A percentile compares a stretch with the other conserved stretches of the same genome.
These are phyloP conservation scores for Lumnitzera littorea DNA, from an alignment of 345 rosid species.

Conservation along the genomic window DNA sequence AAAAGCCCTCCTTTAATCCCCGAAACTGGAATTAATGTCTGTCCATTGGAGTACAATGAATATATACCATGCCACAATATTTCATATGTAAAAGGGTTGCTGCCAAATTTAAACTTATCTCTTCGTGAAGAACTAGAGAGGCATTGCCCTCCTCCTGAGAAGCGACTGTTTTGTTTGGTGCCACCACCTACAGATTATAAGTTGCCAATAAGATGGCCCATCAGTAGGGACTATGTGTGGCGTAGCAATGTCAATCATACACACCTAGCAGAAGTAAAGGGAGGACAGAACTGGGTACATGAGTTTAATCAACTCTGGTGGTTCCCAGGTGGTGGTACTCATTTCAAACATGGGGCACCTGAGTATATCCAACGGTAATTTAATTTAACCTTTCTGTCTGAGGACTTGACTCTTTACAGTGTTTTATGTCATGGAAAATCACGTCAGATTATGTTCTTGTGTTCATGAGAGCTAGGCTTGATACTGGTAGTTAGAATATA, in stretches of 20 bases:
- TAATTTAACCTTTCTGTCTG: conserved; percentile 2
- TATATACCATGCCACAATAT: conserved; percentile 80
- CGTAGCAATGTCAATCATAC: conserved; percentile 92
- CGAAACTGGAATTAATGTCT: conserved; percentile 54
- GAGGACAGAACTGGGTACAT: conserved; percentile 98
- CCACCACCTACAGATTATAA: conserved; percentile 89
- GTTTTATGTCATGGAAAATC: background rate
- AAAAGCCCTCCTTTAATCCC: conserved; percentile 47
- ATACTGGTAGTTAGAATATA: too few species aligned
- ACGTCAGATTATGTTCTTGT: background rate
- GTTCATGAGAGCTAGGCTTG: background rate
- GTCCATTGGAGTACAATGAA: conserved; percentile 73
- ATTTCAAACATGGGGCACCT: conserved; percentile 90
- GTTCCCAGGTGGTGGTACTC: conserved; percentile 98
- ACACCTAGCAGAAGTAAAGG: conserved; percentile 76
- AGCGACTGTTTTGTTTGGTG: conserved; percentile 77
- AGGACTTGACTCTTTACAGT: background rate
- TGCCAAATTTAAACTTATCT: conserved; percentile 48
- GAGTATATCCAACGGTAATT: conserved; percentile 82
- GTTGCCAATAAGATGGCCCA: conserved; percentile 84
- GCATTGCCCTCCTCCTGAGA: conserved; percentile 76
- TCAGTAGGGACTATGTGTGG: conserved; percentile 85
- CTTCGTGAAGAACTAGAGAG: conserved; percentile 83
- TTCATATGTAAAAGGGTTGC: conserved; percentile 43
- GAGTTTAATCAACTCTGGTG: conserved; percentile 70